Evolutionary conservation across 805 yeast species (phyloP).

Genomic region (Metschnikowia vanudenii): DNA sequence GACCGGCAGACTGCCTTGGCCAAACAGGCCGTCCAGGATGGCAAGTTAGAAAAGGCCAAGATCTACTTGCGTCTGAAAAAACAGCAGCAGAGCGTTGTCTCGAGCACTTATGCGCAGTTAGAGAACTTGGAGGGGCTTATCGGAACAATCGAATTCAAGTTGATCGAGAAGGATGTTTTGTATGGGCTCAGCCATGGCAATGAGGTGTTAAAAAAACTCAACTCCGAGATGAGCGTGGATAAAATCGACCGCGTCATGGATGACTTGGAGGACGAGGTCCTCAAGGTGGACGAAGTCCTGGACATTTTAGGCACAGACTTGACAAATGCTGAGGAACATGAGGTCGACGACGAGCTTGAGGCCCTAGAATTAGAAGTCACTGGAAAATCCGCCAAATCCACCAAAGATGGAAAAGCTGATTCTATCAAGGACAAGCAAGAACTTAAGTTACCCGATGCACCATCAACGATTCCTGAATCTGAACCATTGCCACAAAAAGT

Average conservation of each 20-base stretch:
- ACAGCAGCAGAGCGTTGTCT: slow-evolving; percentile 73
- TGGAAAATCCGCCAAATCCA: slow-evolving; percentile 7
- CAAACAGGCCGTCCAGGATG: slow-evolving; percentile 47
- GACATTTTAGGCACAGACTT: slow-evolving; percentile 47
- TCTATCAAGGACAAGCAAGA: neutral
- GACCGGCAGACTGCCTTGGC: slow-evolving; percentile 64
- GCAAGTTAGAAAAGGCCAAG: slow-evolving; percentile 61
- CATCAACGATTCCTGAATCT: slow-evolving; percentile 10
- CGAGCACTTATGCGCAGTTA: slow-evolving; percentile 72
- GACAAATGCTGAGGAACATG: slow-evolving; percentile 51
- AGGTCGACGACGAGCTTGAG: slow-evolving; percentile 64
- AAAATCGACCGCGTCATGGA: slow-evolving; percentile 82
- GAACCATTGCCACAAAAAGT: slow-evolving; percentile 14
- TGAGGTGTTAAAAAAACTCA: slow-evolving; percentile 67
- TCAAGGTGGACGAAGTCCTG: slow-evolving; percentile 73
- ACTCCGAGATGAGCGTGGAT: slow-evolving; percentile 73
- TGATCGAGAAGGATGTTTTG: slow-evolving; percentile 81
- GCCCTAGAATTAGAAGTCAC: slow-evolving; percentile 47
- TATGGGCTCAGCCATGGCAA: slow-evolving; percentile 82
- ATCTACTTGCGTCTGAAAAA: slow-evolving; percentile 73
- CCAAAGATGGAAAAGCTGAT: neutral
- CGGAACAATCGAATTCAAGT: slow-evolving; percentile 80
- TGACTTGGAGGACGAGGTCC: slow-evolving; percentile 76
- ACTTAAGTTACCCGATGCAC: slow-evolving; percentile 16
- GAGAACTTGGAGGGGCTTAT: slow-evolving; percentile 77